Base-by-base conservation (phyloP, 2,329 filamentous ascomycete genomes). In the Teratosphaeriaceae sp. region DNA sequence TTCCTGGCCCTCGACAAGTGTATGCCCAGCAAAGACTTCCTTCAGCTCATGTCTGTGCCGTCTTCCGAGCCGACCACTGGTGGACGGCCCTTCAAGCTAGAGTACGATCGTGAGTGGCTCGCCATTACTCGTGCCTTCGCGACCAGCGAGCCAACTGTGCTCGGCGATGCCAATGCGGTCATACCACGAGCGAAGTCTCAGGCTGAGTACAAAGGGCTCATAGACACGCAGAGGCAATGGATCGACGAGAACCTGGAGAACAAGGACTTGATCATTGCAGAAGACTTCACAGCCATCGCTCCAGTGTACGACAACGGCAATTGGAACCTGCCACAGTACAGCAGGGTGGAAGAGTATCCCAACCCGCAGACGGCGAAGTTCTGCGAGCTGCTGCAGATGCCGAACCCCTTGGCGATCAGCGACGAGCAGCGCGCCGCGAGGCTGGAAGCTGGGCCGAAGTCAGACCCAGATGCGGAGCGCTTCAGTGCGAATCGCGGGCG, bases 1-100 rank as follows among this genome's bases (percentile, higher is more conserved):
- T 98, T 98, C 64, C 74, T 98, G 9, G 85, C 92, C 0, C 72
- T 98, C 2, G 90, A 96, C 67, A 98, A 98, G 65, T 94, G 88
- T 57, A 74, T 90, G 31, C 84, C 85, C 0, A 75, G 82, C 15
- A 79, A 84, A 12, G 78, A 88, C 47, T 97, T 90, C 59, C 72
- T 98, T 2, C 88, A 97, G 54, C 71, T 97, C 2, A 70, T 84
- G 24, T 76, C 84, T 23, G 69, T 90, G 15, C 58, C 67, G 5
- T 9, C 2, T 70, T 79, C 2, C 58, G 74, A 31, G 50, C 61
- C n/a, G 50, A 55, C 9, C 51, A 57, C 43, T 3, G 38, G 42
- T 5, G 48, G 61, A 13, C 65, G 70, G 2, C 79, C 80, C 1
- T 76, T 79, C 52, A 71, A 68, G 9, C 72, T 96, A 1, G 70